Conservation (phyloP, 2,329 filamentous ascomycete species). For the Corinectria fuckeliana region DNA sequence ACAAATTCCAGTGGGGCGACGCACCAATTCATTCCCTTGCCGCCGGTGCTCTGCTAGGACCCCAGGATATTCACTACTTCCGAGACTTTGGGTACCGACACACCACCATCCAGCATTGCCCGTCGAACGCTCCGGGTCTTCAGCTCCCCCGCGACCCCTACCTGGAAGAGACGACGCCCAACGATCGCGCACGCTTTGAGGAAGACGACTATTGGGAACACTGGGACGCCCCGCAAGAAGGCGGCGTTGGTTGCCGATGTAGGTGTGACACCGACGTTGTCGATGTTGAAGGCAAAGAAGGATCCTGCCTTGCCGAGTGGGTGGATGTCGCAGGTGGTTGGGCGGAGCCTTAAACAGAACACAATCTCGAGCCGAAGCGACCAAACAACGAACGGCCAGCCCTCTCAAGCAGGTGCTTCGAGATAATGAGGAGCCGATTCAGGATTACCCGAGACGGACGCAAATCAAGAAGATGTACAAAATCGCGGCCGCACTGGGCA, state of each 20-base stretch:
- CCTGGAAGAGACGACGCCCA: constrained; percentile 79
- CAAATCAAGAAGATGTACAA: constrained; percentile 21
- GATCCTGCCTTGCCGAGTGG: constrained; percentile 94
- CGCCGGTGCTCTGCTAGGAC: constrained; percentile 82
- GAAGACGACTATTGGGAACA: constrained; percentile 97
- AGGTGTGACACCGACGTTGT: constrained; percentile 97
- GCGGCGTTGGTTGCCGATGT: constrained; percentile 95
- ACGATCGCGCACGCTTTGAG: constrained; percentile 84
- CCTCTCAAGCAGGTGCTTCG: constrained; percentile 12
- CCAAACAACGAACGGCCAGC: neutral
- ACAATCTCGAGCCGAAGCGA: neutral
- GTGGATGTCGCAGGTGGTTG: constrained; percentile 96
- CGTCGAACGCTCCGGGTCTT: constrained; percentile 88
- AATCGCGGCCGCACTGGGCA: constrained; percentile 1
- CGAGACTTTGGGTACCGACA: constrained; percentile 98
- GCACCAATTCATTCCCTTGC: constrained; percentile 98
- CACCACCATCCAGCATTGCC: constrained; percentile 98
- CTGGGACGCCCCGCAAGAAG: constrained; percentile 87
- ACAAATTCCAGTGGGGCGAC: constrained; percentile 82
- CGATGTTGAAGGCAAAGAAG: constrained; percentile 96
- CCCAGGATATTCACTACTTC: constrained; percentile 95
- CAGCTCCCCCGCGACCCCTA: constrained; percentile 83
- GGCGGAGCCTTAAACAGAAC: constrained; percentile 59
- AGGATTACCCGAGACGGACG: constrained; percentile 6
- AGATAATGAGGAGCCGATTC: neutral